phyloP scores from a whole-genome alignment of 2,329 filamentous ascomycete species.

The Ascochyta pisi region DNA sequence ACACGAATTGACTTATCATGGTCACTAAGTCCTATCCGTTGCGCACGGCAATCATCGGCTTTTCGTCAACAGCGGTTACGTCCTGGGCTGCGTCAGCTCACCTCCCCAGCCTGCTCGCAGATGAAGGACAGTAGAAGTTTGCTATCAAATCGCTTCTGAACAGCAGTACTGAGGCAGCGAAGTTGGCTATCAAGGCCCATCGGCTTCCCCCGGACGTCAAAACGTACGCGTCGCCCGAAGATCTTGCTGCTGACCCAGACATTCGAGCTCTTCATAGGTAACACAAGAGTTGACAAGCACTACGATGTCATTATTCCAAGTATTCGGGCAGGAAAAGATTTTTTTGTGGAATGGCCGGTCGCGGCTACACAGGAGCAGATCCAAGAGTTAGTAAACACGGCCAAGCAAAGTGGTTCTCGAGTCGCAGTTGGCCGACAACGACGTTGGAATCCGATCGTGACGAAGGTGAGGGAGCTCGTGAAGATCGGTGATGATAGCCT shows the following conservation, averaged over 20 bases:
- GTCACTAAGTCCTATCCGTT: not conserved
- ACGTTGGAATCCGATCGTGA: conserved; percentile 47
- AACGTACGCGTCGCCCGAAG: conserved; percentile 53
- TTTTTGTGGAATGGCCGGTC: conserved; percentile 62
- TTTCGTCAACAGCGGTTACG: conserved; percentile 60
- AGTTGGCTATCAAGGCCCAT: conserved; percentile 50
- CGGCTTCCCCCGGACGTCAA: conserved; percentile 49
- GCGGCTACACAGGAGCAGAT: conserved; percentile 45
- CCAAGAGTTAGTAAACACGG: conserved; percentile 34
- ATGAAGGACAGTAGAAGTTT: conserved; percentile 43
- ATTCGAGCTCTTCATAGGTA: conserved; percentile 57
- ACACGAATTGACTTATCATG: not conserved
- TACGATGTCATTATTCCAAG: conserved; percentile 55
- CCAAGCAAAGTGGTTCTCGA: conserved; percentile 48
- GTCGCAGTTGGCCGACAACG: conserved; percentile 59
- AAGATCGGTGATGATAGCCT: conserved; percentile 24
- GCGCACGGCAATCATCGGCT: conserved; percentile 57
- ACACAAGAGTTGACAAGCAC: conserved; percentile 63
- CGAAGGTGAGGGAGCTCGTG: conserved; percentile 53
- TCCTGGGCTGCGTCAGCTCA: conserved; percentile 65
- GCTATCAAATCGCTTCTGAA: conserved; percentile 58
- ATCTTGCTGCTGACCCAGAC: conserved; percentile 51
- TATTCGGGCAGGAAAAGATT: conserved; percentile 60
- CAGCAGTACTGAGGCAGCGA: conserved; percentile 50
- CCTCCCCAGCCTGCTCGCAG: conserved; percentile 64